Base-by-base conservation (phyloP, 441 rosid genomes). In the Populus tomentosa region DNA sequence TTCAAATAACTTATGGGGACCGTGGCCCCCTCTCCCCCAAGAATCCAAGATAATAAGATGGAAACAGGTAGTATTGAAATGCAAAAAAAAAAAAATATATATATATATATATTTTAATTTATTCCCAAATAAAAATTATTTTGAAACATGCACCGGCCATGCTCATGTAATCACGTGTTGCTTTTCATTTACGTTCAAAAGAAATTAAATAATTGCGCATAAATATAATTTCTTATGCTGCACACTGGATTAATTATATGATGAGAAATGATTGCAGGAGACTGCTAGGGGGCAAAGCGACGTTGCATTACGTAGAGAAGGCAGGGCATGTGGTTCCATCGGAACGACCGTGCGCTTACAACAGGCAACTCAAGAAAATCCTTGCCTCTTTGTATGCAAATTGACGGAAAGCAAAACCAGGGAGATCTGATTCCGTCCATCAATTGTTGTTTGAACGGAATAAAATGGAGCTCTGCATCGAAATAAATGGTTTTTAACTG, bases 271-370 rank as follows among this genome's bases (percentile, higher is more conserved):
- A 46, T 14, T 4, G 6, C 56, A 46, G 56, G 56, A 14, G 13
- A 14, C 3, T 46, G 0, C 16, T 82, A 13, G 84, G 83, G 38
- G 78, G 84, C 64, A 78, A 46, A 6, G 86, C 83, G 7, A 80
- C 69, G 5, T 5, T 82, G 50, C 33, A 64, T 30, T 23, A 9
- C 50, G 71, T 86, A 20, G 77, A 79, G 63, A 78, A 76, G 35
- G 71, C 86, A 7, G 84, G 85, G 3, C 86, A 86, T 46, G 11
- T 76, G 4, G 82, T 38, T 33, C 65, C 61, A 11, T 0, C 70
- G 13, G 85, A 86, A 40, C 67, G 86, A 4, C 86, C 86, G 0
- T 73, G 35, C 11, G 69, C 23, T 13, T 78, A 78, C 78, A 83
- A 35, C 32, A 28, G 62, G 10, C 64, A 40, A 2, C 76, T 83